These are phyloP conservation scores for Backusella liffmaniae DNA, from an alignment of 192 early-diverging fungal species.

Conservation along the genomic window DNA sequence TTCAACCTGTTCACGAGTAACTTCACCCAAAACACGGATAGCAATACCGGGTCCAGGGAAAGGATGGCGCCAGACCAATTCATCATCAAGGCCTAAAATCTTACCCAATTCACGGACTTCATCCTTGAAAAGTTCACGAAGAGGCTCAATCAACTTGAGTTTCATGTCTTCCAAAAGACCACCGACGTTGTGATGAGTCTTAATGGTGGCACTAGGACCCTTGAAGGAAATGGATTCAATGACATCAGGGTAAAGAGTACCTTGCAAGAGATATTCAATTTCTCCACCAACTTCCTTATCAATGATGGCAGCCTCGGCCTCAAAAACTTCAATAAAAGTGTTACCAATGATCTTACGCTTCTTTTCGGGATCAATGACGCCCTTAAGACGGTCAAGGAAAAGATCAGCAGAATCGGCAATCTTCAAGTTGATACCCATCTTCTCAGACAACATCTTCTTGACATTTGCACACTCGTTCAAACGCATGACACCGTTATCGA, in stretches of 20 bases:
- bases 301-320: conserved; percentile 86
- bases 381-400: conserved; percentile 84
- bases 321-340: conserved; percentile 98
- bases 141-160: conserved; percentile 95
- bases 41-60: conserved; percentile 99
- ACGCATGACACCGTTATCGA: conserved; percentile 99
- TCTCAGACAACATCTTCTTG: conserved; percentile 81
- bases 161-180: conserved; percentile 97
- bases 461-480: conserved; percentile 89
- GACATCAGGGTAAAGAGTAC: conserved; percentile 98
- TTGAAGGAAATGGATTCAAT: conserved; percentile 99
- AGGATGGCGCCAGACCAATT: conserved; percentile 97
- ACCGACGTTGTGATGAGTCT: conserved; percentile 99
- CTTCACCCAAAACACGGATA: conserved; percentile 96
- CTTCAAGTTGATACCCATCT: conserved; percentile 94
- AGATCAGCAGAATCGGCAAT: conserved; percentile 85
- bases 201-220: conserved; percentile 98
- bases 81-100: conserved; percentile 87
- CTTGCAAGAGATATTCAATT: conserved; percentile 95
- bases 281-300: conserved; percentile 80
- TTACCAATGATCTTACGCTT: conserved; percentile 99
- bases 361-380: conserved; percentile 91
- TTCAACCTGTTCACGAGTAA: conserved; percentile 88
- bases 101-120: conserved; percentile 97
- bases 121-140: conserved; percentile 98